Evolutionary conservation across 2,329 filamentous ascomycete species (phyloP).

Genomic region (Fusarium sterilihyphosum): DNA sequence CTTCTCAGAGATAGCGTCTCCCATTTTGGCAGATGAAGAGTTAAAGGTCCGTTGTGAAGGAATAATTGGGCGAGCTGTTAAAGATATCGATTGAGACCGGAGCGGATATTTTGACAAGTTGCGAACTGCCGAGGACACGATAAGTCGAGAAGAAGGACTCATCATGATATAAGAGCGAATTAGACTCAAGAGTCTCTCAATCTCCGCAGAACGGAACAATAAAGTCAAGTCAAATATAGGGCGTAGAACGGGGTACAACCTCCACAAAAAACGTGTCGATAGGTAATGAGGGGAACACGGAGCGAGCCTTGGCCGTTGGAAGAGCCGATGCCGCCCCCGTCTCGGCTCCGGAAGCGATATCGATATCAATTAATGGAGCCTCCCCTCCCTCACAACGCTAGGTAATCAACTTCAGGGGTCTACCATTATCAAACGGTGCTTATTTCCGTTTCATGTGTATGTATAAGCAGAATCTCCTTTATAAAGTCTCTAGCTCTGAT

Average conservation of each 20-base stretch:
- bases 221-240: neutral
- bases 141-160: slow-evolving; percentile 12
- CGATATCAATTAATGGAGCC: neutral
- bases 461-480: neutral
- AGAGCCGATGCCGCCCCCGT: slow-evolving; percentile 21
- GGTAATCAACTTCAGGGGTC: neutral
- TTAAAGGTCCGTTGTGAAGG: slow-evolving; percentile 15
- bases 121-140: slow-evolving; percentile 1
- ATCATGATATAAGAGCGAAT: slow-evolving; percentile 12
- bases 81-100: neutral
- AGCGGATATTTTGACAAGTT: neutral
- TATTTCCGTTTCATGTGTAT: slow-evolving; percentile 2
- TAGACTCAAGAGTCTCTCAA: neutral
- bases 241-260: slow-evolving; percentile 1
- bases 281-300: slow-evolving; percentile 20
- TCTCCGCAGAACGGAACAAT: slow-evolving; percentile 15
- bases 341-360: slow-evolving; percentile 22
- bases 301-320: slow-evolving; percentile 14
- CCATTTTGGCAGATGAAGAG: slow-evolving; percentile 25
- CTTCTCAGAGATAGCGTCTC: slow-evolving; percentile 22
- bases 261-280: slow-evolving; percentile 15
- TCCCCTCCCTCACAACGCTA: neutral
- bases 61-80: neutral
- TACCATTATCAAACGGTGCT: neutral
- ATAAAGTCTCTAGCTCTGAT: neutral